Conservation (phyloP, 148 eudicot species). For the Rhododendron molle region DNA sequence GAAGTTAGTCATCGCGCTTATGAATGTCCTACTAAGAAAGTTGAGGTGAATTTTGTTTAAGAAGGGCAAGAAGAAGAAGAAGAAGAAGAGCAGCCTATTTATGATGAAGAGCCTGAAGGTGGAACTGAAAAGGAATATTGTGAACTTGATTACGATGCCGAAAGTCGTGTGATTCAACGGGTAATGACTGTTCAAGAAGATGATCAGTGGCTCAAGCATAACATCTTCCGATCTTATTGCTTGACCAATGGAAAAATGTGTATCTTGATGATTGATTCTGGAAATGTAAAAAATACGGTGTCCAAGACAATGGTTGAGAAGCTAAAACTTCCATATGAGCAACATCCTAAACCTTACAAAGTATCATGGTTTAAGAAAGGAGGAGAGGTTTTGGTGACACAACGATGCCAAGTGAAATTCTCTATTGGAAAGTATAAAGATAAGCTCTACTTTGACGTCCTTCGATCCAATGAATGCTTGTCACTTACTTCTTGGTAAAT, state of each 20-base stretch:
- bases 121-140: not conserved
- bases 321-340: not conserved
- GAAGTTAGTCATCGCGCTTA: not conserved
- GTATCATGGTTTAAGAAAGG: conserved; percentile 7
- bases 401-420: not conserved
- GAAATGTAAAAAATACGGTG: not conserved
- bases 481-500: not conserved
- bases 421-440: conserved; percentile 5
- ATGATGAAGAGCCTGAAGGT: not conserved
- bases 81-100: not conserved
- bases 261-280: not conserved
- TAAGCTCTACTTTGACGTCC: not conserved
- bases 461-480: conserved; percentile 2
- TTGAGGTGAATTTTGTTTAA: not conserved
- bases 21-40: not conserved
- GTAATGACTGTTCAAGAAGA: not conserved
- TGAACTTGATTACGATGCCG: not conserved
- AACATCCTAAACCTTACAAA: not conserved
- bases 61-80: not conserved
- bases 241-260: not conserved
- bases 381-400: not conserved
- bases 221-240: not conserved
- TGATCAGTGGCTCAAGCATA: not conserved
- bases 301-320: not conserved
- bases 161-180: not conserved